Percentiles rank a stretch among this genome's conserved stretches.
Conservation (phyloP, 306 rosid genomes). For the Prunus padus region DNA sequence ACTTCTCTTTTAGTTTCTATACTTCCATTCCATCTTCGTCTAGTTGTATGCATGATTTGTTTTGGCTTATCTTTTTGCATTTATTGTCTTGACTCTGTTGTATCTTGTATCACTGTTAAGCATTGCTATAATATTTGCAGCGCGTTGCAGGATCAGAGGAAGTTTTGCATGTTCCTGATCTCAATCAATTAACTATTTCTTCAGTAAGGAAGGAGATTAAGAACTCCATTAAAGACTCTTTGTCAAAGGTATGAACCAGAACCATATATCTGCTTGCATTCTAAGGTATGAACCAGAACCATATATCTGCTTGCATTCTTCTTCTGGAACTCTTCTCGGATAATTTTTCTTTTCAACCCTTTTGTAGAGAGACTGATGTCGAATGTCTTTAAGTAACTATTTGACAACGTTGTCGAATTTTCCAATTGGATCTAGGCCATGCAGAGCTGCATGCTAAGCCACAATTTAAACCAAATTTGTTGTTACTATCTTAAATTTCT, state of each 20-base stretch:
- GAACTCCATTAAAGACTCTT: slow-evolving; percentile 51
- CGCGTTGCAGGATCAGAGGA: slow-evolving; percentile 83
- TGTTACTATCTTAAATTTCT: neutral
- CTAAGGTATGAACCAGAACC: too few relatives aligned
- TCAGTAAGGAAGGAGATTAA: slow-evolving; percentile 51
- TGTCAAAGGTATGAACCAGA: slow-evolving; percentile 45
- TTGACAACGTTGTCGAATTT: neutral
- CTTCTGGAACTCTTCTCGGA: neutral
- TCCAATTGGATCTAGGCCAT: neutral
- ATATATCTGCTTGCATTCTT: neutral
- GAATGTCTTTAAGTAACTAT: neutral
- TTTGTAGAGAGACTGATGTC: neutral
- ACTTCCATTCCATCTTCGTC: neutral
- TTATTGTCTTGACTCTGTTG: neutral
- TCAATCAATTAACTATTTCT: slow-evolving; percentile 30
- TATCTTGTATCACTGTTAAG: neutral
- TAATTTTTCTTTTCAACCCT: neutral
- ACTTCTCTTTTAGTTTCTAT: slow-evolving; percentile 1
- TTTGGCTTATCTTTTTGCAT: neutral
- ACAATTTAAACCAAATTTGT: neutral
- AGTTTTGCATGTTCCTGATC: slow-evolving; percentile 45
- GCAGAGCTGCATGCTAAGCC: neutral
- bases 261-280: too few relatives aligned
- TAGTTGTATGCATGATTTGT: neutral
- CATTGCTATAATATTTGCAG: slow-evolving; percentile 31